Conservation (phyloP, 2,329 filamentous ascomycete genomes). For the Myriosclerotinia duriaeana region DNA sequence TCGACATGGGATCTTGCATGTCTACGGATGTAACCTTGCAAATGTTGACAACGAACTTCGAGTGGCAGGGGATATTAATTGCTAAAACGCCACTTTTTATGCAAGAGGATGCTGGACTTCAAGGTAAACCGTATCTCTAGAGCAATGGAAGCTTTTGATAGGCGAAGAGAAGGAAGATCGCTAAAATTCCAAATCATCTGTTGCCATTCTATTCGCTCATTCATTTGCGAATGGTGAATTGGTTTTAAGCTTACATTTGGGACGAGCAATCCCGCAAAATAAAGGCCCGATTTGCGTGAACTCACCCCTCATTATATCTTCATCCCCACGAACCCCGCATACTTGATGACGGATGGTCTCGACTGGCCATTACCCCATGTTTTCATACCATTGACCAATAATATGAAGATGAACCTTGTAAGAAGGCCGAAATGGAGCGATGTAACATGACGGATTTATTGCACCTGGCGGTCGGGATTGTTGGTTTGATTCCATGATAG, state of each 20-base stretch:
- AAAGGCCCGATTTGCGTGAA: background rate
- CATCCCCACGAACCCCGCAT: conserved; percentile 9
- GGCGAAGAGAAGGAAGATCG: background rate
- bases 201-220: background rate
- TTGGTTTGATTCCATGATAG: background rate
- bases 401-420: background rate
- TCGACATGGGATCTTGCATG: conserved; percentile 3
- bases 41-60: background rate
- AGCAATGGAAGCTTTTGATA: background rate
- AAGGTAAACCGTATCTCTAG: background rate
- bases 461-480: background rate
- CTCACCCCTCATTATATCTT: background rate
- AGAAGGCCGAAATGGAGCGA: background rate
- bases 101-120: too few relatives aligned
- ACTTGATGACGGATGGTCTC: background rate
- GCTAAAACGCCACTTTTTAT: background rate
- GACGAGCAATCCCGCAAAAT: background rate
- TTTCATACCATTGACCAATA: background rate
- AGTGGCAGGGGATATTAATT: background rate
- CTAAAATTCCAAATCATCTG: background rate
- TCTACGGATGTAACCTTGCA: conserved; percentile 1
- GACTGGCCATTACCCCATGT: background rate
- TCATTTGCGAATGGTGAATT: too few relatives aligned
- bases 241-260: background rate
- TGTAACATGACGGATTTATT: too few relatives aligned